Evolutionary conservation across 306 rosid genomes (phyloP), one percentile per base, ranked within the genome.

Genomic region (Begonia peltatifolia): DNA sequence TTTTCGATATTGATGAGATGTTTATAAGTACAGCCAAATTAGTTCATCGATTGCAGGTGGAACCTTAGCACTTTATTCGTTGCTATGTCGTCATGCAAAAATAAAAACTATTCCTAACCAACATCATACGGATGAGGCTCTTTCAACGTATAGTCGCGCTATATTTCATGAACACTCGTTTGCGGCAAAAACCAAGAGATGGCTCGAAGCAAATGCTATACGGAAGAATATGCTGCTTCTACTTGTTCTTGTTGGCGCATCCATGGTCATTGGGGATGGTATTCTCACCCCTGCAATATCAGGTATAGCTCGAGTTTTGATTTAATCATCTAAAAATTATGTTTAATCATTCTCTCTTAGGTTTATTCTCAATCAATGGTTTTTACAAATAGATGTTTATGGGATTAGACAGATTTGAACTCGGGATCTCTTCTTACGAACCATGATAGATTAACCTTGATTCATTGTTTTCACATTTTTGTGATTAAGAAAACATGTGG

Each of bases 231-330:
- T 56, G 13, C 80, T 90, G 68, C 97, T 90, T 71, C 63, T 90
- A 60, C 90, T 90, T 38, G 97, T 85, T 64, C 95, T 90, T 62
- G 78, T 83, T 59, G 95, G 97, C 65, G 82, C 95, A 68, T 85
- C 94, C 73, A 90, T 90, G 97, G 95, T 85, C 25, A 81, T 90
- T 67, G 97, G 97, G 56, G 97, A 90, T 68, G 97, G 97, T 55
- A 90, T 90, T 80, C 90, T 90, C 57, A 90, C 97, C 67, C 97
- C 97, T 43, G 97, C 95, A 53, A 85, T 90, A 66, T 90, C 97
- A 41, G 97, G 97, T 90, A 64, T 51, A 47, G 60, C 63, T 55
- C 68, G 57, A 30, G 8, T 30, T 30, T 30, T 30, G 38, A 5
- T 6, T 30, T 7, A 30, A 30, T 30, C 38, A 30, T 30, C 38